Evolutionary conservation across 2,329 filamentous ascomycete species (phyloP).

Genomic region (Aspergillaceae sp.): DNA sequence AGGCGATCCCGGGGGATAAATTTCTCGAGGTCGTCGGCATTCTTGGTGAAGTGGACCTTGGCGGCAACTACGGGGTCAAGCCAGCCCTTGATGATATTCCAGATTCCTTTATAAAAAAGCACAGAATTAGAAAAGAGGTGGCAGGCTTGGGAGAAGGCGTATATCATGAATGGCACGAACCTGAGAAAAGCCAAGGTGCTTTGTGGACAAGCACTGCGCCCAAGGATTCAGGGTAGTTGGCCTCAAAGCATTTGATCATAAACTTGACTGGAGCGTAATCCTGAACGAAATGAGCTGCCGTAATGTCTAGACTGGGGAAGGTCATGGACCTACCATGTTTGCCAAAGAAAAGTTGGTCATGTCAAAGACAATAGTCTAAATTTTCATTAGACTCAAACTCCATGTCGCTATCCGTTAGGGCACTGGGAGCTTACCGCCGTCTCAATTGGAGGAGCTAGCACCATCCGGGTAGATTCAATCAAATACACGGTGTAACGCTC

Average conservation of each 20-base stretch:
- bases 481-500: slow-evolving; percentile 88
- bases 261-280: slow-evolving; percentile 96
- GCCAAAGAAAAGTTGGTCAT: slow-evolving; percentile 89
- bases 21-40: slow-evolving; percentile 63
- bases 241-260: slow-evolving; percentile 99
- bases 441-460: slow-evolving; percentile 71
- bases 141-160: background rate
- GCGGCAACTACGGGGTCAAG: slow-evolving; percentile 89
- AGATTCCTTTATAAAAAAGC: slow-evolving; percentile 55
- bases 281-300: slow-evolving; percentile 27
- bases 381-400: slow-evolving; percentile 15
- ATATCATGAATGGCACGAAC: slow-evolving; percentile 37
- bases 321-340: slow-evolving; percentile 65
- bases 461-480: slow-evolving; percentile 86
- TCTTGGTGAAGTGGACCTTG: slow-evolving; percentile 91
- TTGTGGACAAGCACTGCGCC: slow-evolving; percentile 90
- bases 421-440: slow-evolving; percentile 63
- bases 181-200: slow-evolving; percentile 93
- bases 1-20: slow-evolving; percentile 66
- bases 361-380: slow-evolving; percentile 82
- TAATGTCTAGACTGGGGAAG: no score
- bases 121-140: no score
- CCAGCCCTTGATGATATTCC: slow-evolving; percentile 93
- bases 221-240: slow-evolving; percentile 91
- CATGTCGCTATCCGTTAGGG: background rate